These are phyloP conservation scores for Aureobasidium musti DNA, from an alignment of 2,329 filamentous ascomycete species.

Conservation along the genomic window DNA sequence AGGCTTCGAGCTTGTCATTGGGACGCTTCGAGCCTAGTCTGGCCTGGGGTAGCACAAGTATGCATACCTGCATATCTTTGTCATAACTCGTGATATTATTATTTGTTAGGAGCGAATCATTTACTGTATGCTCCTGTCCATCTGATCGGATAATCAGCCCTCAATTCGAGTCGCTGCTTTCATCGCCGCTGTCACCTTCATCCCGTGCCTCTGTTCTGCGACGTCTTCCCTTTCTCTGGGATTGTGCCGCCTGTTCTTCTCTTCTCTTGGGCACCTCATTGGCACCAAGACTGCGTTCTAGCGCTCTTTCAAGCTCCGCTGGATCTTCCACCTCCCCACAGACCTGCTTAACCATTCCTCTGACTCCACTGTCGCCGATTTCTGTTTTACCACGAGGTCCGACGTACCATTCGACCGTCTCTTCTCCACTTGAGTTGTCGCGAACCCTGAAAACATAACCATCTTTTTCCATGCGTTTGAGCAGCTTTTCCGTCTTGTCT, in stretches of 20 bases:
- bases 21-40: slow-evolving; percentile 6
- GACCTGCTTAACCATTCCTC: slow-evolving; percentile 64
- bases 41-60: neutral
- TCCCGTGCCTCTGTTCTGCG: slow-evolving; percentile 4
- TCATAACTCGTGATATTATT: slow-evolving; percentile 19
- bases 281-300: slow-evolving; percentile 41
- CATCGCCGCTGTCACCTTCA: slow-evolving; percentile 13
- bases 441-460: slow-evolving; percentile 77
- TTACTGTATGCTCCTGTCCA: neutral
- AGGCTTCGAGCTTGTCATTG: slow-evolving; percentile 5
- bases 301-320: slow-evolving; percentile 41
- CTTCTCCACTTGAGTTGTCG: slow-evolving; percentile 70
- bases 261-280: slow-evolving; percentile 14
- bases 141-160: neutral
- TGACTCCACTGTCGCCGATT: slow-evolving; percentile 74
- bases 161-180: slow-evolving; percentile 29
- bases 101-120: neutral
- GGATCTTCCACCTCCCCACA: slow-evolving; percentile 47
- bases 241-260: slow-evolving; percentile 6
- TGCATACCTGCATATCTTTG: neutral
- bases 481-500: slow-evolving; percentile 73
- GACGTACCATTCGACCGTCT: slow-evolving; percentile 77
- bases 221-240: slow-evolving; percentile 6
- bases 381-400: slow-evolving; percentile 85
- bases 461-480: slow-evolving; percentile 75